Evolutionary conservation across 257 asterid genomes (phyloP).

Genomic region (Fraxinus anomala): DNA sequence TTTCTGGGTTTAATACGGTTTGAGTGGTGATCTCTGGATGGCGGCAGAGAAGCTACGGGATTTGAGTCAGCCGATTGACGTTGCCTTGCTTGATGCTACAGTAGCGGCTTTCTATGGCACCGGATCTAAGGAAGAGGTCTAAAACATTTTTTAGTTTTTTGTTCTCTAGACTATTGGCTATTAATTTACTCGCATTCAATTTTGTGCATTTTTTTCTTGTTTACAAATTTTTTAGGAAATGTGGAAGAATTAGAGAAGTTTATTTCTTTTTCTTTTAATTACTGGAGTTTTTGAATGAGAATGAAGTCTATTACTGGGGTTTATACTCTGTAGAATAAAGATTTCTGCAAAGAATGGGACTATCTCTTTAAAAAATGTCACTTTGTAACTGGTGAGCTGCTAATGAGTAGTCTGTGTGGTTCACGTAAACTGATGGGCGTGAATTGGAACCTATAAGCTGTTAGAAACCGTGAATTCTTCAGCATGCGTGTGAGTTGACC

Average conservation of each 20-base stretch:
- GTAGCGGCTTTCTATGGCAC: conserved; percentile 94
- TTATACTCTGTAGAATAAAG: not conserved
- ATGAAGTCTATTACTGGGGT: not conserved
- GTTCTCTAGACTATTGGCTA: not conserved
- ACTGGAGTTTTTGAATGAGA: not conserved
- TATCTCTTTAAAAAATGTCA: not conserved
- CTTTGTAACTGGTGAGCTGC: not conserved
- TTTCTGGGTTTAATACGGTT: conserved; percentile 39
- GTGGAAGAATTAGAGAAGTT: conserved; percentile 10
- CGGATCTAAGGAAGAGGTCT: conserved; percentile 97
- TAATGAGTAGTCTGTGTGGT: not conserved
- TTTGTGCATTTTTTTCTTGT: not conserved
- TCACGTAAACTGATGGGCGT: not conserved
- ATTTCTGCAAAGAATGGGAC: not conserved
- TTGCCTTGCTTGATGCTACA: conserved; percentile 83
- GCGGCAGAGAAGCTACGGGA: conserved; percentile 87
- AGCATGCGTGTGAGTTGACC: not conserved
- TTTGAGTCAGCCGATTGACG: conserved; percentile 90
- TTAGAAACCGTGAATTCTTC: not conserved
- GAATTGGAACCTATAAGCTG: not conserved
- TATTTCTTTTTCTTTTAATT: not conserved
- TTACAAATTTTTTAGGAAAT: not conserved
- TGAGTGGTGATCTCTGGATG: conserved; percentile 44
- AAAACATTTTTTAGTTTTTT: conserved; percentile 14
- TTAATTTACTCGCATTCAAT: conserved; percentile 2